A percentile compares a stretch with the other conserved stretches of the same genome.
These are phyloP conservation scores for Trichoderma sp. DNA, from an alignment of 2,329 filamentous ascomycete species.

Conservation along the genomic window DNA sequence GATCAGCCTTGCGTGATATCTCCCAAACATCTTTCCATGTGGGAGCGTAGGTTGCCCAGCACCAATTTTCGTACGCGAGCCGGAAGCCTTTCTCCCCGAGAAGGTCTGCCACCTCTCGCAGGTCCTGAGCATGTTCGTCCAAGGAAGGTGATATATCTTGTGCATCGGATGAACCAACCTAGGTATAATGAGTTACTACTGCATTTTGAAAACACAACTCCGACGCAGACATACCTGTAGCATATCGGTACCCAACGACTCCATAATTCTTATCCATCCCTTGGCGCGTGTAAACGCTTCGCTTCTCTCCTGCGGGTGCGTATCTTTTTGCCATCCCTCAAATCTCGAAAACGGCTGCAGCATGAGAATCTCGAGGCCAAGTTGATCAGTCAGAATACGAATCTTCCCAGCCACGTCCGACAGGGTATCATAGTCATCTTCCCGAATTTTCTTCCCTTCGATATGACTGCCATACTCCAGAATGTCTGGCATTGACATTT, in stretches of 20 bases:
- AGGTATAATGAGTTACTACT: neutral
- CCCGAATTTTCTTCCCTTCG: neutral
- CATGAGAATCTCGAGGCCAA: neutral
- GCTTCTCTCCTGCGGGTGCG: neutral
- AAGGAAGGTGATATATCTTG: neutral
- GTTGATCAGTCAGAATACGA: neutral
- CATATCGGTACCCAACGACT: neutral
- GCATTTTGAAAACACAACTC: neutral
- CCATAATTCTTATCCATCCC: neutral
- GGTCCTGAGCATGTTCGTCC: neutral
- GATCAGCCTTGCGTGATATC: neutral
- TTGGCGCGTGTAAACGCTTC: neutral
- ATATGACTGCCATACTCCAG: neutral
- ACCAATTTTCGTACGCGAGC: neutral
- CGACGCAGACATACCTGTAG: neutral
- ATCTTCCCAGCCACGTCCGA: neutral
- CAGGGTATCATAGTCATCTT: neutral
- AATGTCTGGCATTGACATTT: neutral
- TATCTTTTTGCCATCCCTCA: neutral
- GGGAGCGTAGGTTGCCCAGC: neutral
- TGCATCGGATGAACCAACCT: neutral
- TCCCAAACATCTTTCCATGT: neutral
- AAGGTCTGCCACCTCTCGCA: neutral
- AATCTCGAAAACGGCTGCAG: neutral
- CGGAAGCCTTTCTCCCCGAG: neutral